These are phyloP conservation scores for Penicillium subrubescens DNA, from an alignment of 495 filamentous ascomycete genomes.

Conservation along the genomic window DNA sequence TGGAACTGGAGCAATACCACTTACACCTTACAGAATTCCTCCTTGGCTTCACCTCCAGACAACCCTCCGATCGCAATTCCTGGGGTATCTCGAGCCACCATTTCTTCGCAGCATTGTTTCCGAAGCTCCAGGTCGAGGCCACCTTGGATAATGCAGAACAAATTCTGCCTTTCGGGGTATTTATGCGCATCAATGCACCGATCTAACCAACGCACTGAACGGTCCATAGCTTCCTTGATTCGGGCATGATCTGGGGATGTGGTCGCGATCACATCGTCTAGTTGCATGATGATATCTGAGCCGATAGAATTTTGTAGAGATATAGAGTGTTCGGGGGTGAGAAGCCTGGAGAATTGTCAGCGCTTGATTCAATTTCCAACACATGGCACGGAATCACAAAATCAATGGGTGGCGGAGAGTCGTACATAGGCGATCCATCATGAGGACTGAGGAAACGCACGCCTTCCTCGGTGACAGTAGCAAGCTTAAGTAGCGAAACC, in stretches of 20 bases:
- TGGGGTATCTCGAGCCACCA: constrained; percentile 89
- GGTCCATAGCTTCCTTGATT: constrained; percentile 93
- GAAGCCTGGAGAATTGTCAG: constrained; percentile 54
- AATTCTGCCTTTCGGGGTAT: constrained; percentile 80
- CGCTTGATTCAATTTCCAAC: neutral
- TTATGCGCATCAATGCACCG: constrained; percentile 91
- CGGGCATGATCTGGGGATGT: constrained; percentile 84
- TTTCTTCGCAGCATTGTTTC: constrained; percentile 79
- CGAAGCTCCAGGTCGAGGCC: constrained; percentile 91
- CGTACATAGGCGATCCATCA: constrained; percentile 88
- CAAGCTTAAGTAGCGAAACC: constrained; percentile 93
- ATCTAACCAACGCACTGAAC: constrained; percentile 98
- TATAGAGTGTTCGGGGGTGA: constrained; percentile 97
- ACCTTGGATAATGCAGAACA: constrained; percentile 99
- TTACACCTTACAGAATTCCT: constrained; percentile 61
- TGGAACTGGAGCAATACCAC: constrained; percentile 9
- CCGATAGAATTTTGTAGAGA: constrained; percentile 95
- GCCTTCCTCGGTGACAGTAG: constrained; percentile 91
- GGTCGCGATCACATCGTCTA: constrained; percentile 95
- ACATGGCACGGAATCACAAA: neutral
- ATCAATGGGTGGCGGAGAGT: neutral
- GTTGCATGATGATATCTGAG: constrained; percentile 98
- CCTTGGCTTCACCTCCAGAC: constrained; percentile 79
- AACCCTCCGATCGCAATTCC: constrained; percentile 96
- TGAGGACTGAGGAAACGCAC: constrained; percentile 94